These are phyloP conservation scores for Cladosporium halotolerans DNA, from an alignment of 2,329 filamentous ascomycete species.

Conservation along the genomic window DNA sequence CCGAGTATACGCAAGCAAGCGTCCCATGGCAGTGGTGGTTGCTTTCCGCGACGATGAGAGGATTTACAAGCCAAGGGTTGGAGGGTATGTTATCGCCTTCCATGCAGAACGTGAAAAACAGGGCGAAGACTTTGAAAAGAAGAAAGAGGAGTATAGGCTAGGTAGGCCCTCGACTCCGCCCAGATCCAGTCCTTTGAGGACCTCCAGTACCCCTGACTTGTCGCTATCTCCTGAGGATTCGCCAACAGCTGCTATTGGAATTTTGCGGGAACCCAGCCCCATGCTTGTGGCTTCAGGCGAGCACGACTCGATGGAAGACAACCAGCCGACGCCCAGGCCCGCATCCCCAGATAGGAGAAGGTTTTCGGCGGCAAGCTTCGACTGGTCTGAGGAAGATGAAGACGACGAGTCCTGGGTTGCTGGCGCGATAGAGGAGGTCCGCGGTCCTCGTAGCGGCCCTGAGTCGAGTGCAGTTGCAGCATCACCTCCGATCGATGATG, in stretches of 20 bases:
- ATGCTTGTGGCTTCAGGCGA: not conserved
- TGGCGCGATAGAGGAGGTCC: not conserved
- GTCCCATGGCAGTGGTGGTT: no score
- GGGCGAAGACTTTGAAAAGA: not conserved
- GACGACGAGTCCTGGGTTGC: not conserved
- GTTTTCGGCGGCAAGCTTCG: not conserved
- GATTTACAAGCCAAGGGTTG: no score
- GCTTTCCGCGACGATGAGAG: no score
- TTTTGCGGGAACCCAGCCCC: not conserved
- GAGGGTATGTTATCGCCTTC: no score
- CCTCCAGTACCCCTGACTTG: not conserved
- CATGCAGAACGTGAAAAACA: no score
- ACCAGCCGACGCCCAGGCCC: not conserved
- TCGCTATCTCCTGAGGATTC: not conserved
- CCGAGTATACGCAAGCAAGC: no score
- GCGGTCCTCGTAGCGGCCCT: not conserved
- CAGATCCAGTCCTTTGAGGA: not conserved
- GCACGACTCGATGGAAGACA: not conserved
- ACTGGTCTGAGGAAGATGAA: not conserved
- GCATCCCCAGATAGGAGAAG: not conserved
- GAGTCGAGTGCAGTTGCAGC: no score
- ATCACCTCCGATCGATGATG: no score
- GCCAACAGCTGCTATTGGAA: not conserved
- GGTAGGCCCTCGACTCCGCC: no score
- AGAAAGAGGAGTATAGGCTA: not conserved